Conservation (phyloP, 495 filamentous ascomycete genomes). For the Penicillium bialowiezense region DNA sequence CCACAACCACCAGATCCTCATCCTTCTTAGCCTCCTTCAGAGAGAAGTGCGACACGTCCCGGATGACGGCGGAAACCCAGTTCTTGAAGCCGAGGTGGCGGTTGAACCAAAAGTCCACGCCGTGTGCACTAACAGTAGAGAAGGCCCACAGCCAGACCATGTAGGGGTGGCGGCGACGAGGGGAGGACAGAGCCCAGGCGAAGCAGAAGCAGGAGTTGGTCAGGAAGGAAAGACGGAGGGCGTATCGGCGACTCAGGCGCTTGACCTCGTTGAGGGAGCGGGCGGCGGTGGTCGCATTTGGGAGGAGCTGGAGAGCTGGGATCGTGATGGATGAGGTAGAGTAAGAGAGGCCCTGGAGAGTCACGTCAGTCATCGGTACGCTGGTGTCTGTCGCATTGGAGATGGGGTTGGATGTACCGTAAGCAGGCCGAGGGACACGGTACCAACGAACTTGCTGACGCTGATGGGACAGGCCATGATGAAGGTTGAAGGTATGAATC, state of each 20-base stretch:
- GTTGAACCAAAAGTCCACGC: conserved; percentile 54
- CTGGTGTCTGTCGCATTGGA: not conserved
- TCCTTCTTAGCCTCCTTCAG: conserved; percentile 57
- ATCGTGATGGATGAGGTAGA: conserved; percentile 69
- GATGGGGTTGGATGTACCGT: conserved; percentile 59
- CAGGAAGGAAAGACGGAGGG: conserved; percentile 58
- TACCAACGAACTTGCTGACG: conserved; percentile 84
- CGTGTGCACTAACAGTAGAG: conserved; percentile 54
- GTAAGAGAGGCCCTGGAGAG: conserved; percentile 83
- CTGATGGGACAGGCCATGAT: conserved; percentile 71
- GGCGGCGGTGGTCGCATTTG: conserved; percentile 63
- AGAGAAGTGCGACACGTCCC: conserved; percentile 23
- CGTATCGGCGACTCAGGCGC: conserved; percentile 54
- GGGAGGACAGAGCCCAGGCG: conserved; percentile 70
- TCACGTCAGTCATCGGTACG: not conserved
- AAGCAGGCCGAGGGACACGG: conserved; percentile 78
- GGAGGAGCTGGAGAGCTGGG: conserved; percentile 73
- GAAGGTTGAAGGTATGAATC: not conserved
- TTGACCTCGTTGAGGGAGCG: conserved; percentile 63
- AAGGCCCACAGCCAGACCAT: conserved; percentile 70
- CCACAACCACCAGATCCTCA: conserved; percentile 58
- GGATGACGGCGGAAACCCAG: conserved; percentile 23
- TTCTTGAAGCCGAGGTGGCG: conserved; percentile 30
- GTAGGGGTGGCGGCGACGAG: conserved; percentile 73
- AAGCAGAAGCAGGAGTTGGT: conserved; percentile 63